Percentiles rank a stretch among this genome's conserved stretches.
Evolutionary conservation across 495 filamentous ascomycete genomes (phyloP).

Genomic region (Corynascus novoguineensis): DNA sequence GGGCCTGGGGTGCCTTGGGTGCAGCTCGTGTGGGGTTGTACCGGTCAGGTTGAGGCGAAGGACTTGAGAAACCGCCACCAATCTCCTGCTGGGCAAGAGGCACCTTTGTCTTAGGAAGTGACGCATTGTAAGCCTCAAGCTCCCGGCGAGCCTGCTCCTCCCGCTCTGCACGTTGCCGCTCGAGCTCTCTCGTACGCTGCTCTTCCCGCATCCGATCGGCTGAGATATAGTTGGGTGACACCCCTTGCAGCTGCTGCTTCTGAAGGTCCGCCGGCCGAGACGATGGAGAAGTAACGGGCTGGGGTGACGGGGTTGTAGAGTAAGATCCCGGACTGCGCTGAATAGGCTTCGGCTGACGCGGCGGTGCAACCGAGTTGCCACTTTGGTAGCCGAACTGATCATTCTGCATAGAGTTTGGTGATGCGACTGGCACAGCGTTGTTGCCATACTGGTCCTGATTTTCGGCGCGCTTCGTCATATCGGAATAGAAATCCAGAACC

Average conservation of each 20-base stretch:
- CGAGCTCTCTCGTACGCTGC: conserved; percentile 38
- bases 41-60: conserved; percentile 52
- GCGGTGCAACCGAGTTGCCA: conserved; percentile 70
- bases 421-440: conserved; percentile 61
- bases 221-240: conserved; percentile 44
- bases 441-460: conserved; percentile 66
- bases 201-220: conserved; percentile 53
- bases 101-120: conserved; percentile 66
- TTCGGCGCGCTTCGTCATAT: conserved; percentile 81
- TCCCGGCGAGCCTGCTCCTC: conserved; percentile 67
- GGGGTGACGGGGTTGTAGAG: conserved; percentile 21
- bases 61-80: conserved; percentile 51
- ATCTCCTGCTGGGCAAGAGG: conserved; percentile 86
- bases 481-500: conserved; percentile 94
- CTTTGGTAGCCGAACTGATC: conserved; percentile 61
- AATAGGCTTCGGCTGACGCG: conserved; percentile 53
- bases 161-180: conserved; percentile 54
- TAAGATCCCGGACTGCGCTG: conserved; percentile 47
- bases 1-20: conserved; percentile 49
- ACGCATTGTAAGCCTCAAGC: conserved; percentile 79
- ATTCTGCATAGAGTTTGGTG: conserved; percentile 50
- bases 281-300: conserved; percentile 26
- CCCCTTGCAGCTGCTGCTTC: conserved; percentile 40
- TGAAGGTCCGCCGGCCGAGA: conserved; percentile 38
- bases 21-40: conserved; percentile 78